Base-by-base conservation (phyloP, 495 filamentous ascomycete species). In the Antarctomyces pellizariae region DNA sequence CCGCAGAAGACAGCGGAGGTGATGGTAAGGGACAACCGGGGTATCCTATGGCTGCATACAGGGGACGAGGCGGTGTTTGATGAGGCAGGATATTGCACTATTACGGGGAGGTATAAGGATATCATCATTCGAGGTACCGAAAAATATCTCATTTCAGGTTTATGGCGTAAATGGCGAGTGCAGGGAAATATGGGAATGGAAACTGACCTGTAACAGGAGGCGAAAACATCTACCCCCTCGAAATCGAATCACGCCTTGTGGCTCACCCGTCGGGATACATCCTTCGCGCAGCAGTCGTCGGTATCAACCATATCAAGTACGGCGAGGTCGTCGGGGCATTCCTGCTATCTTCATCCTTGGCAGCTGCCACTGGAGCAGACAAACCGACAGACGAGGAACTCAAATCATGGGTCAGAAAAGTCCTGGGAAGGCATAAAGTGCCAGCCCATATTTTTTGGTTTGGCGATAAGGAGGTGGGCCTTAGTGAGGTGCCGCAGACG, bases 51-150 rank as follows among this genome's bases (percentile, higher is more conserved):
- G 71, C 36, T 76, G 33, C 61, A 63, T 35, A 75, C 71, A 0
- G 71, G 71, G 13, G 71, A 76, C 35, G 70, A 76, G 46, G 71
- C 66, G 1, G 53, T 64, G 0, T 71, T 76, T 37, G 60, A 70
- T 33, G 55, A 60, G 13, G 44, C 60, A 16, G 70, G 71, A 3
- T 67, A 69, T 36, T 71, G 64, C 36, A 54, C 47, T 7, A 72
- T 77, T 34, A 71, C 62, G 1, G 67, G 67, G 0, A 32, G 65
- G 18, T 65, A 69, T 36, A 72, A 71, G 49, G 67, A 72, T 33
- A 59, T 72, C 18, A 67, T 70, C 35, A 72, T 71, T 30, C 41
- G 67, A 29, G 57, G 48, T 58, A 23, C 19, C 36, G 16, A 5
- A 23, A n/a, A 4, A n/a, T n/a, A n/a, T n/a, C 4, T 22, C 24